Evolutionary conservation across 495 filamentous ascomycete genomes (phyloP).

Genomic region (Astrothelium macrocarpum): DNA sequence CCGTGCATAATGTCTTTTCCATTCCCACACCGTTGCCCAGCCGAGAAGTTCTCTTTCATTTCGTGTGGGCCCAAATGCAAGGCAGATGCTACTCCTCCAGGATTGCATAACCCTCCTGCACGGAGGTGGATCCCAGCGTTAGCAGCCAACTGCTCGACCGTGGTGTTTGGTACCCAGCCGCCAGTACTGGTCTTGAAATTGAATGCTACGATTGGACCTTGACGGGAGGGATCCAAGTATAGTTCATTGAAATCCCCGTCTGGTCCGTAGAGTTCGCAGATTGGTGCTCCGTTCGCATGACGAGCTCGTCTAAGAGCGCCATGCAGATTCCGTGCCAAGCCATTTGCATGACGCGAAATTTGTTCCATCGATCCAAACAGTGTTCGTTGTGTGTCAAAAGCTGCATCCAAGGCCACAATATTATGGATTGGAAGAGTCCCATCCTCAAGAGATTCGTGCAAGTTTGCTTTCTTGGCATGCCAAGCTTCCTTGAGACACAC

Average conservation of each 20-base stretch:
- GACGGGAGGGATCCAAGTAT: conserved; percentile 38
- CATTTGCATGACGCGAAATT: conserved; percentile 65
- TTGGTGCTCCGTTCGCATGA: conserved; percentile 57
- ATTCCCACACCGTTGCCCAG: conserved; percentile 56
- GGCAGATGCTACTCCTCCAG: conserved; percentile 65
- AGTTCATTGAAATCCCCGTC: neutral
- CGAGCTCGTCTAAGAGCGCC: conserved; percentile 47
- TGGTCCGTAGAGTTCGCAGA: conserved; percentile 57
- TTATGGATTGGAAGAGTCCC: conserved; percentile 83
- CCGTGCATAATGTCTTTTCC: conserved; percentile 73
- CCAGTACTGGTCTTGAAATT: conserved; percentile 60
- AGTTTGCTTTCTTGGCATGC: conserved; percentile 36
- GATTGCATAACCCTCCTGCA: conserved; percentile 84
- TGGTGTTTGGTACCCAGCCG: conserved; percentile 67
- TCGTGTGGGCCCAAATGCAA: conserved; percentile 66
- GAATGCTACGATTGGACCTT: conserved; percentile 79
- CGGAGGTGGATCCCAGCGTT: conserved; percentile 72
- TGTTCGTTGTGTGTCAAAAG: conserved; percentile 56
- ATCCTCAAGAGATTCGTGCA: conserved; percentile 79
- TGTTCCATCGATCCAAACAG: conserved; percentile 61
- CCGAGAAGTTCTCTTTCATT: conserved; percentile 68
- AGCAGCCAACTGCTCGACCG: conserved; percentile 74
- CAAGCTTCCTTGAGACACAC: conserved; percentile 48
- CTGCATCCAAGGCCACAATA: conserved; percentile 69
- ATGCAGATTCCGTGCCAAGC: conserved; percentile 51